These are phyloP conservation scores for Hygrophorus russula DNA, from an alignment of 768 basidiomycete genomes.

Conservation along the genomic window DNA sequence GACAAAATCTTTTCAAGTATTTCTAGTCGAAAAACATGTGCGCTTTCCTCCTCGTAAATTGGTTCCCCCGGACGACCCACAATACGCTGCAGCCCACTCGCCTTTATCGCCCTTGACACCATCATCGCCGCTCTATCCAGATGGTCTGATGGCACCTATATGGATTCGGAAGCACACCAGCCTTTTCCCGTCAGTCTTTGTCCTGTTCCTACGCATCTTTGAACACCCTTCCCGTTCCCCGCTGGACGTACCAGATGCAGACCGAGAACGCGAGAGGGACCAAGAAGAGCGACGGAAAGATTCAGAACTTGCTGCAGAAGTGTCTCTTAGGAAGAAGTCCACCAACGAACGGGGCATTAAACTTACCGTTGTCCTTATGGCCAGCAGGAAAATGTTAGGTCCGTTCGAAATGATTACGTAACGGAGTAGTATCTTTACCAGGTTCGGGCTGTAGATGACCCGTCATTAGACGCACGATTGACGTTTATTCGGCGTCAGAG, in stretches of 20 bases:
- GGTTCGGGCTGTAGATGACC: conserved; percentile 57
- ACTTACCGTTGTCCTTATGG: conserved; percentile 87
- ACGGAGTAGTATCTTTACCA: neutral
- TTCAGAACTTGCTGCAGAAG: conserved; percentile 65
- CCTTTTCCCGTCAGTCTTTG: conserved; percentile 86
- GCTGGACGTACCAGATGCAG: conserved; percentile 40
- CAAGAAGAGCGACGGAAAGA: conserved; percentile 67
- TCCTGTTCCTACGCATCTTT: conserved; percentile 78
- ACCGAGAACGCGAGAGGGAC: conserved; percentile 44
- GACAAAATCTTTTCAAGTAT: conserved; percentile 64
- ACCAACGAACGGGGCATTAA: conserved; percentile 85
- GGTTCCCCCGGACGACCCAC: conserved; percentile 44
- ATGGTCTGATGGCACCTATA: conserved; percentile 93
- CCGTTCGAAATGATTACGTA: conserved; percentile 14
- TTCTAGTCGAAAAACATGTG: conserved; percentile 75
- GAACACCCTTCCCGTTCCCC: conserved; percentile 51
- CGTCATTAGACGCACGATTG: conserved; percentile 69
- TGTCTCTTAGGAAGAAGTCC: conserved; percentile 67
- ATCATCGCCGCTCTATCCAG: conserved; percentile 83
- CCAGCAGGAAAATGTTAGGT: conserved; percentile 85
- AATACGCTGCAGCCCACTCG: conserved; percentile 58
- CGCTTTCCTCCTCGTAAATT: conserved; percentile 86
- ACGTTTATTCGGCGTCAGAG: conserved; percentile 84
- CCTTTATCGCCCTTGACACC: conserved; percentile 89
- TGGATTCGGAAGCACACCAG: conserved; percentile 96